Evolutionary conservation across 768 basidiomycete genomes (phyloP).

Genomic region (Trametes punicea): DNA sequence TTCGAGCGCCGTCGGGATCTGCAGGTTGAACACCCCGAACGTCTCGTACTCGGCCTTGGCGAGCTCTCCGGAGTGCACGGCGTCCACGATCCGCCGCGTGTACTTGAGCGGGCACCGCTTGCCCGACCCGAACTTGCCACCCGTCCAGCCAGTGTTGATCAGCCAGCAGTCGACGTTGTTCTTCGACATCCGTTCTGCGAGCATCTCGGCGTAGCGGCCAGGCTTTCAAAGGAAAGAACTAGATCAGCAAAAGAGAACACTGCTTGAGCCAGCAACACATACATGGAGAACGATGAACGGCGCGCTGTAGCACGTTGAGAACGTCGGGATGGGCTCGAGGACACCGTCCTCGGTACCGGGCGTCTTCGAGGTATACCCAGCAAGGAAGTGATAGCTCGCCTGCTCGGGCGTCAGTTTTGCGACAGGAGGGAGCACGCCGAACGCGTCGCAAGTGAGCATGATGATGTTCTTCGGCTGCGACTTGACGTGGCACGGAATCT

Average conservation of each 20-base stretch:
- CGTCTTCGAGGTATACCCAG: slow-evolving; percentile 97
- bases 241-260: too few relatives aligned
- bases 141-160: slow-evolving; percentile 98
- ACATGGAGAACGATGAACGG: slow-evolving; percentile 99
- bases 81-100: slow-evolving; percentile 95
- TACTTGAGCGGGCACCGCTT: slow-evolving; percentile 95
- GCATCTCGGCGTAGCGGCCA: slow-evolving; percentile 93
- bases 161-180: slow-evolving; percentile 94
- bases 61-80: slow-evolving; percentile 91
- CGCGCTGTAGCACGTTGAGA: slow-evolving; percentile 98
- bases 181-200: slow-evolving; percentile 89
- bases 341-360: slow-evolving; percentile 99
- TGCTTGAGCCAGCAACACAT: slow-evolving; percentile 27
- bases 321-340: slow-evolving; percentile 96
- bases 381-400: slow-evolving; percentile 96
- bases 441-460: slow-evolving; percentile 97
- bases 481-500: slow-evolving; percentile 86
- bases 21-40: slow-evolving; percentile 79
- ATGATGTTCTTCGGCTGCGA: slow-evolving; percentile 92
- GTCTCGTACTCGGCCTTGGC: slow-evolving; percentile 83
- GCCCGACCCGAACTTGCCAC: slow-evolving; percentile 89
- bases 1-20: slow-evolving; percentile 77
- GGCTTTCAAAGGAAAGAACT: slow-evolving; percentile 46
- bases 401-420: slow-evolving; percentile 90
- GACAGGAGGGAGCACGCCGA: slow-evolving; percentile 96